Percentiles rank a stretch among this genome's conserved stretches.
phyloP scores from a whole-genome alignment of 2,329 filamentous ascomycete genomes.

The Berkeleyomyces rouxiae region DNA sequence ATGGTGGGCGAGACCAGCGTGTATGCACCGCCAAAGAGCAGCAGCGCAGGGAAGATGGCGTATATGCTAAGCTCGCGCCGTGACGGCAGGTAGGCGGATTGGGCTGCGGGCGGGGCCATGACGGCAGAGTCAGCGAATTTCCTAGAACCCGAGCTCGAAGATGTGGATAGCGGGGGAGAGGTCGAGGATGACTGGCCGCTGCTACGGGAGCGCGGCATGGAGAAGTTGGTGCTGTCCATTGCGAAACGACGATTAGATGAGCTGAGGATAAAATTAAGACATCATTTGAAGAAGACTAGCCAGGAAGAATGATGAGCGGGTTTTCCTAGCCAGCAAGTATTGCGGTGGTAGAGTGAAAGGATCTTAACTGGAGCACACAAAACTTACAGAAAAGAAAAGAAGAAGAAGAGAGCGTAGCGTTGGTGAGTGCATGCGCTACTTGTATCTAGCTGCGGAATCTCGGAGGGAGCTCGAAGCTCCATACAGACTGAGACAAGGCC shows the following conservation, averaged over 20 bases:
- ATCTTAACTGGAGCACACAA: too few species aligned
- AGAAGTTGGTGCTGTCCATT: not conserved
- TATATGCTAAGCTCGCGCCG: conserved; percentile 49
- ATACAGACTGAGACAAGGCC: not conserved
- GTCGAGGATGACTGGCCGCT: not conserved
- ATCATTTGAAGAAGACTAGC: not conserved
- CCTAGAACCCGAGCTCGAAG: not conserved
- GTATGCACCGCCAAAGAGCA: conserved; percentile 70
- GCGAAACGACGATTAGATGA: not conserved
- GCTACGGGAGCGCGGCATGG: not conserved
- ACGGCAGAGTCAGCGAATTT: not conserved
- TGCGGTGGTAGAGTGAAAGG: too few species aligned
- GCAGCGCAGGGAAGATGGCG: conserved; percentile 55
- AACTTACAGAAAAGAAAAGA: not conserved
- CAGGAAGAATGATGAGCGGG: not conserved
- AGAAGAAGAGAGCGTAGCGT: not conserved
- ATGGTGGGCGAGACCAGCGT: conserved; percentile 58
- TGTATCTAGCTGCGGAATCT: not conserved
- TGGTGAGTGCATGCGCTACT: not conserved
- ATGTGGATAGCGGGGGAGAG: not conserved
- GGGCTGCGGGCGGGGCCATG: conserved; percentile 24
- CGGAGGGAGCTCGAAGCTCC: not conserved
- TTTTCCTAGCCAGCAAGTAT: too few species aligned
- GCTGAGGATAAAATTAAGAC: not conserved
- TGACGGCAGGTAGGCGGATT: conserved; percentile 42